phyloP scores from a whole-genome alignment of 495 filamentous ascomycete genomes.

The Alectoria sarmentosa region DNA sequence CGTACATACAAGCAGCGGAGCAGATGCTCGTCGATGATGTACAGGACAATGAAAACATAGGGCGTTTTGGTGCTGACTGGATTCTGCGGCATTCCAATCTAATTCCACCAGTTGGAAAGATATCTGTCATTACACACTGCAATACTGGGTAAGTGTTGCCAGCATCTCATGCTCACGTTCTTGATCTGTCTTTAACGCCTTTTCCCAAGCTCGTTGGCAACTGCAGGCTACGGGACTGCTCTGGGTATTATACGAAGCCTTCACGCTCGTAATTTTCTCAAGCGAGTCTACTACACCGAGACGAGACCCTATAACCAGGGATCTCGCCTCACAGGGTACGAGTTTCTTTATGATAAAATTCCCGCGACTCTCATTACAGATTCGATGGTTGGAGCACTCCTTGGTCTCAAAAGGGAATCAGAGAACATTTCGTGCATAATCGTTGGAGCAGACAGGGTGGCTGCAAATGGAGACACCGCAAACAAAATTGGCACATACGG shows the following conservation, averaged over 20 bases:
- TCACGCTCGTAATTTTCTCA: slow-evolving; percentile 52
- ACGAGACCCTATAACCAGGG: slow-evolving; percentile 98
- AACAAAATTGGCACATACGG: slow-evolving; percentile 98
- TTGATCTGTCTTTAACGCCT: slow-evolving; percentile 18
- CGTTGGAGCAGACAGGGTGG: slow-evolving; percentile 92
- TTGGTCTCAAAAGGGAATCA: slow-evolving; percentile 49
- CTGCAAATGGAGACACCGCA: slow-evolving; percentile 92
- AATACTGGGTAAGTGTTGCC: slow-evolving; percentile 70
- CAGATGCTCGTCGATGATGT: slow-evolving; percentile 84
- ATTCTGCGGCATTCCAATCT: slow-evolving; percentile 45
- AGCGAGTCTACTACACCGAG: slow-evolving; percentile 90
- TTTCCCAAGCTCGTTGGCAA: slow-evolving; percentile 69
- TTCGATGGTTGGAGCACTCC: slow-evolving; percentile 87
- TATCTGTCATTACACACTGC: slow-evolving; percentile 86
- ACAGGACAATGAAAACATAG: slow-evolving; percentile 77
- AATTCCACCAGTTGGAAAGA: slow-evolving; percentile 36
- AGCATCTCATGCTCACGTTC: slow-evolving; percentile 13
- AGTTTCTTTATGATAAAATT: slow-evolving; percentile 86
- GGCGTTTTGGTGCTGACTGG: slow-evolving; percentile 77
- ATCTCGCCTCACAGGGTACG: slow-evolving; percentile 88
- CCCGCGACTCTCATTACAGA: slow-evolving; percentile 93
- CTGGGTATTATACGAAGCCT: slow-evolving; percentile 90
- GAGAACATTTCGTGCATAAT: slow-evolving; percentile 73
- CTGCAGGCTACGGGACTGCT: slow-evolving; percentile 92
- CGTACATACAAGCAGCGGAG: slow-evolving; percentile 74